Evolutionary conservation across 352 stramenopile species (phyloP), one percentile per base, ranked within the genome.

Genomic region (Globisporangium okanoganense): DNA sequence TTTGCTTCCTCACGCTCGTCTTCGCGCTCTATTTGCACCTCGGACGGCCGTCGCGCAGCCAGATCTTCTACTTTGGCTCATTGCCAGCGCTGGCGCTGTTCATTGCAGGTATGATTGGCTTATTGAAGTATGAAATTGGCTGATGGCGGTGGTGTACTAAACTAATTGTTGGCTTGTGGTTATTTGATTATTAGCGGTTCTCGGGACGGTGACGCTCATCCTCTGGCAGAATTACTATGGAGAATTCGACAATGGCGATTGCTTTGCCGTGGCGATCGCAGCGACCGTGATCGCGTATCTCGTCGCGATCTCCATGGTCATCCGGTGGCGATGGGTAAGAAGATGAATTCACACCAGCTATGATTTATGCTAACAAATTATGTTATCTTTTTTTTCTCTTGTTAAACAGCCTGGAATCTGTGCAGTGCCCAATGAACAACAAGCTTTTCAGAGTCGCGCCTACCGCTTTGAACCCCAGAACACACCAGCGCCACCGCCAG

Each of bases 371-470:
- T 54, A 38, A 54, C 25, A 3, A 9, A 40, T 20, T 53, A 24
- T 14, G 20, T 65, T 54, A n/a, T 33, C 18, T n/a, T 38, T 13
- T 55, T 9, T 36, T 12, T 35, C 5, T 54, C 14, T 41, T 14
- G 7, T 13, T 25, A 8, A 2, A 25, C 12, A 93, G 83, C 84
- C 84, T 27, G 84, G 84, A 6, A 79, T 93, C 52, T 93, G 82
- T 54, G 79, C 84, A 1, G 82, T 93, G 18, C 62, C 79, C 14
- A 87, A 84, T n/a, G 82, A 92, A 35, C 82, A 92, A 48, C 75
- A 83, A 52, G 73, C 62, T 6, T 66, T 85, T 24, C 66, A 71
- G 38, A 38, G 24, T 9, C 59, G 69, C 12, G 29, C 22, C 8
- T 65, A 69, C 16, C 50, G 41, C 41, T 55, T 48, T 33, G 45